Evolutionary conservation across 164 flowering plant genomes (phyloP), one percentile per base, ranked within the genome.

Genomic region (Stephania cephalantha): DNA sequence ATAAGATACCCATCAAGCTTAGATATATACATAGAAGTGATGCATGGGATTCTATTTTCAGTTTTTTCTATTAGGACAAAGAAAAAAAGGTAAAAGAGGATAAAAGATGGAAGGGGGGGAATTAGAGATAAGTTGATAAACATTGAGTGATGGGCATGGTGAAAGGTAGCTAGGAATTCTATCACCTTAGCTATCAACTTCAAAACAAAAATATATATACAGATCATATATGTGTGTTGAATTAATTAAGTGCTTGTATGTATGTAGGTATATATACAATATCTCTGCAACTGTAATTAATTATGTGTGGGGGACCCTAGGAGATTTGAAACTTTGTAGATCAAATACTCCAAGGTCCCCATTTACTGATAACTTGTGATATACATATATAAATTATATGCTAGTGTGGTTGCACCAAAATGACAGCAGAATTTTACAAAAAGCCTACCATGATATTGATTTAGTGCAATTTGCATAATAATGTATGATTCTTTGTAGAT

Each of bases 101-200:
- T 35, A 35, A 35, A 35, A 35, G 42, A 58, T 6, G 4, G 6
- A 61, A 61, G 22, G 20, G 20, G 66, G n/a, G n/a, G 66, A 61
- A 61, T 61, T 61, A 61, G 66, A n/a, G 46, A 55, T 58, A 30
- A n/a, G 66, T 30, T 53, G 46, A 52, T 53, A 72, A 72, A n/a
- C 15, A 25, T 48, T 48, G 73, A 48, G 73, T 71, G 73, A 71
- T 71, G 73, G 63, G 71, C 11, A 10, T 17, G 20, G 25, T 20
- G 25, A 20, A 20, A 70, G 30, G 53, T 18, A 70, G 10, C 5
- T 12, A 25, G 35, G 17, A 66, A 61, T 15, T n/a, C 66, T 18
- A n/a, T 61, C 66, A n/a, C 44, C 44, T 3, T 66, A 65, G n/a
- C 35, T 65, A 66, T 66, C 69, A 66, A 29, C 69, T 13, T 66